A percentile compares a stretch with the other conserved stretches of the same genome.
These are phyloP conservation scores for Podila minutissima DNA, from an alignment of 192 early-diverging fungal genomes.

Conservation along the genomic window DNA sequence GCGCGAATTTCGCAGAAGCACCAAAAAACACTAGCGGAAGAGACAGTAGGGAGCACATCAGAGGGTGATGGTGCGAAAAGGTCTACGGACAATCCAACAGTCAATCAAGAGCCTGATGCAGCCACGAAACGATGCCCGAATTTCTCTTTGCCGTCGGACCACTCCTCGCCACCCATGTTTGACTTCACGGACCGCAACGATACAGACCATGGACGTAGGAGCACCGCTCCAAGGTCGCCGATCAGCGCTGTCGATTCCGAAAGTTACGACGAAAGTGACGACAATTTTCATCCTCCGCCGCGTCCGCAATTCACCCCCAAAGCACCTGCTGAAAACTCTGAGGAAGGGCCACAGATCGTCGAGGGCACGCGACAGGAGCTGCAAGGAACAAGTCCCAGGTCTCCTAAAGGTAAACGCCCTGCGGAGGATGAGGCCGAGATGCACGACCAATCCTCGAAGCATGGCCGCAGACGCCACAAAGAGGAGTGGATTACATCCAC, in stretches of 20 bases:
- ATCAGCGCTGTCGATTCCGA: neutral
- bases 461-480: neutral
- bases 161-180: constrained; percentile 44
- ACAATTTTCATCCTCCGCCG: no score
- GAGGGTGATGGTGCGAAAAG: no score
- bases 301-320: neutral
- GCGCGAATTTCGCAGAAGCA: neutral
- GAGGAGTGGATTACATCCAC: neutral
- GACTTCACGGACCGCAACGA: constrained; percentile 12
- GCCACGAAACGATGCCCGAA: neutral
- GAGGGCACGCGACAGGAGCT: constrained; percentile 23
- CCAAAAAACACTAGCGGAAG: no score
- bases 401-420: no score
- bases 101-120: neutral
- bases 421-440: neutral
- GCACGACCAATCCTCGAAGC: neutral
- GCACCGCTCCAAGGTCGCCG: neutral
- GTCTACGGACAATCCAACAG: no score
- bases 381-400: constrained; percentile 9
- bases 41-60: no score
- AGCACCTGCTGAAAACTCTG: neutral
- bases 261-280: no score
- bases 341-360: constrained; percentile 7
- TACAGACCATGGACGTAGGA: neutral
- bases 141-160: constrained; percentile 19